Percentiles rank a stretch among this genome's conserved stretches.
phyloP scores from a whole-genome alignment of 176 grass and related monocot genomes.

The Miscanthus lutarioriparius region DNA sequence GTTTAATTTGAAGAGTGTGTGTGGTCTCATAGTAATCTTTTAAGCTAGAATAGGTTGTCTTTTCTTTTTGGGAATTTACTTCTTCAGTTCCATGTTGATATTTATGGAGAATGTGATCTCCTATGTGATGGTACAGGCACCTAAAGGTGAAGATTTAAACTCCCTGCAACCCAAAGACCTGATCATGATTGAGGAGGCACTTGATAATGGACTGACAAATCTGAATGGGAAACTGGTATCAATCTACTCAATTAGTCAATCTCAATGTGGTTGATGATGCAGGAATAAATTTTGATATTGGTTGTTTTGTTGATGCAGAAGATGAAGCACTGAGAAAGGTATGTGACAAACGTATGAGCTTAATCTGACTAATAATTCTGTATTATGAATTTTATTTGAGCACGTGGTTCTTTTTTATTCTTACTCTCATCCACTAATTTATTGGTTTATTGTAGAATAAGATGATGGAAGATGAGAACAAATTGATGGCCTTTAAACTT shows the following conservation, averaged over 20 bases:
- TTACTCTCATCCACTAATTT: conserved; percentile 19
- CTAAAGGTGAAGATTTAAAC: conserved; percentile 91
- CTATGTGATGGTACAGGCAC: conserved; percentile 51
- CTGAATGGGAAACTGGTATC: too few species aligned
- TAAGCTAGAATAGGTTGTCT: background rate
- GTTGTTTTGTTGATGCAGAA: too few species aligned
- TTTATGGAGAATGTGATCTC: background rate
- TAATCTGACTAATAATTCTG: conserved; percentile 1
- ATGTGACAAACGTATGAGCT: background rate
- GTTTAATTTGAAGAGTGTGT: background rate
- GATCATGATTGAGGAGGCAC: conserved; percentile 50
- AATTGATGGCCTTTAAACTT: too few species aligned
- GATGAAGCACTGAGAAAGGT: too few species aligned
- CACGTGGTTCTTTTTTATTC: background rate
- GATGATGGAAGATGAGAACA: too few species aligned
- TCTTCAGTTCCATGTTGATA: background rate
- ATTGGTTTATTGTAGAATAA: too few species aligned
- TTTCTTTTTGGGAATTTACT: background rate
- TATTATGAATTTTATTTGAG: conserved; percentile 22
- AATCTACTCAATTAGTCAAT: too few species aligned
- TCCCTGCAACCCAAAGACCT: conserved; percentile 83
- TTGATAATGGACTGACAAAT: too few species aligned
- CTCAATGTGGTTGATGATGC: too few species aligned
- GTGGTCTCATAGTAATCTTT: conserved; percentile 1
- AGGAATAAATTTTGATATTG: too few species aligned